Conservation (phyloP, 441 rosid genomes). For the Aleurites moluccanus region DNA sequence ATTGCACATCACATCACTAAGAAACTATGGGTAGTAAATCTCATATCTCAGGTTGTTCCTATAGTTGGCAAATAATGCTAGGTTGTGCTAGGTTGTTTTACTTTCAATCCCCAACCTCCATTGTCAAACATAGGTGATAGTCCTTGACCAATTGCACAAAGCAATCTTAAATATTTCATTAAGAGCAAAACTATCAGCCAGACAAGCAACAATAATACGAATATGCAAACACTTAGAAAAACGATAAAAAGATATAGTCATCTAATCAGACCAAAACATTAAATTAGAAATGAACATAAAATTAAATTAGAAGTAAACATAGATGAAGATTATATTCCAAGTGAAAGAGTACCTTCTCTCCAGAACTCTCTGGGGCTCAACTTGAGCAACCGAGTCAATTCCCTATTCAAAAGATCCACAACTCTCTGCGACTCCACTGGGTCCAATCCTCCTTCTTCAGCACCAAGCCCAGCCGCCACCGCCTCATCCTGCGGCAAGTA, state of each 20-base stretch:
- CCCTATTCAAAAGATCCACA: slow-evolving; percentile 90
- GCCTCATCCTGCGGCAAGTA: slow-evolving; percentile 99
- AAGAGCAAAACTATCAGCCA: neutral
- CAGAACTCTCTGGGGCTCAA: slow-evolving; percentile 81
- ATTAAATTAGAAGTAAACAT: neutral
- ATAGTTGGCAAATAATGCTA: neutral
- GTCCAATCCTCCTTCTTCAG: slow-evolving; percentile 86
- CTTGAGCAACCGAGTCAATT: slow-evolving; percentile 78
- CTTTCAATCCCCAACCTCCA: neutral
- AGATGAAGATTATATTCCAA: neutral
- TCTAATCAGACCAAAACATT: neutral
- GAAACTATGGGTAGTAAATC: no score
- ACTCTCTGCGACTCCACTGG: slow-evolving; percentile 92
- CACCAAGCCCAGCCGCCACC: slow-evolving; percentile 75
- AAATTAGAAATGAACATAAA: no score
- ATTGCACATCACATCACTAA: neutral
- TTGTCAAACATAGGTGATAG: neutral
- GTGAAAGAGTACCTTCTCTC: slow-evolving; percentile 58
- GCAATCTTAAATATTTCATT: neutral
- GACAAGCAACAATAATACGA: neutral
- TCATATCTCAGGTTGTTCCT: no score
- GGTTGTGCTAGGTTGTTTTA: neutral
- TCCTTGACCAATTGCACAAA: neutral
- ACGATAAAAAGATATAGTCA: neutral
- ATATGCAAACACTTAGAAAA: neutral